These are phyloP conservation scores for Lactarius trivialis DNA, from an alignment of 768 basidiomycete species.

Conservation along the genomic window DNA sequence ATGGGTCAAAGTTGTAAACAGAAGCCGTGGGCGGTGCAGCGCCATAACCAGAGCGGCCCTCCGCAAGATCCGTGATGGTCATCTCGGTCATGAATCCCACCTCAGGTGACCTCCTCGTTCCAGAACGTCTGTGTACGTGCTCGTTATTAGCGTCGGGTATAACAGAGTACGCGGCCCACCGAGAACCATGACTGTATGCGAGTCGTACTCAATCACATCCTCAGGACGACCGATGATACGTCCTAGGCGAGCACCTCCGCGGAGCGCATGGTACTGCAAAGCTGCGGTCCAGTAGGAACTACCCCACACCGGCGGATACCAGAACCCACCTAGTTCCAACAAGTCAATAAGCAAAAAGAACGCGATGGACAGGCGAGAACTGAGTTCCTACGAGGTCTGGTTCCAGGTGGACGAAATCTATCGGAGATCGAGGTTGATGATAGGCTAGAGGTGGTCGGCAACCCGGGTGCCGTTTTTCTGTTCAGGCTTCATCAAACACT, in stretches of 20 bases:
- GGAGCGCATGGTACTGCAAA: too few species aligned
- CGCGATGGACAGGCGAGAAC: not conserved
- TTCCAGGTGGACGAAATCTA: slow-evolving; percentile 19
- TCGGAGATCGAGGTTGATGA: slow-evolving; percentile 20
- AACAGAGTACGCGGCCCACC: not conserved
- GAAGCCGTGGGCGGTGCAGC: slow-evolving; percentile 13
- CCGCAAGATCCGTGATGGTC: slow-evolving; percentile 1
- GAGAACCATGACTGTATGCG: slow-evolving; percentile 10
- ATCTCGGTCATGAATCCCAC: slow-evolving; percentile 17
- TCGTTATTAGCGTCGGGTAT: too few species aligned
- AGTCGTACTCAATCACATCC: not conserved
- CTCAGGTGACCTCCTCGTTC: slow-evolving; percentile 11
- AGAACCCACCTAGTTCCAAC: too few species aligned
- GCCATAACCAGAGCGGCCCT: slow-evolving; percentile 16
- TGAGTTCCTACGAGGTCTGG: slow-evolving; percentile 8
- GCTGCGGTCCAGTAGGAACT: not conserved
- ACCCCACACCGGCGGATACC: slow-evolving; percentile 12
- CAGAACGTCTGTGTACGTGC: slow-evolving; percentile 7
- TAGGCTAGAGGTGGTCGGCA: slow-evolving; percentile 10
- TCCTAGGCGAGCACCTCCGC: not conserved
- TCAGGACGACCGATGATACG: not conserved
- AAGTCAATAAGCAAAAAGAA: not conserved
- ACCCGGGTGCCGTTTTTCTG: slow-evolving; percentile 18
- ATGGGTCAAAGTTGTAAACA: slow-evolving; percentile 12
- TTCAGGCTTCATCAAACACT: too few species aligned